Evolutionary conservation across 179 eudicot species (phyloP), one percentile per base, ranked within the genome.

Genomic region (Beta macrorhiza): DNA sequence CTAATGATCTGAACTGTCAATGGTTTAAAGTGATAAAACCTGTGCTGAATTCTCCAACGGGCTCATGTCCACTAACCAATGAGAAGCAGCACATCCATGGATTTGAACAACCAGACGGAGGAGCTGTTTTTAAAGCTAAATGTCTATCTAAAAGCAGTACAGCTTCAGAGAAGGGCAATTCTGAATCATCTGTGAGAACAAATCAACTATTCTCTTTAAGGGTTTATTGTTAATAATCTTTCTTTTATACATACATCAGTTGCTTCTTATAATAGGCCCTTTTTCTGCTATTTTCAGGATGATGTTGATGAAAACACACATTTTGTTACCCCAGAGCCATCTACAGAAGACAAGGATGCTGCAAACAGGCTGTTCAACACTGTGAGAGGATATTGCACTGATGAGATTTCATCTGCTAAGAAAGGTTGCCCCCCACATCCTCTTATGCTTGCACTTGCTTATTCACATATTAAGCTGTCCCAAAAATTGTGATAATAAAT

Each of bases 221-320:
- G 17, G 76, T 20, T 77, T 67, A 73, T 13, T 67, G 74, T 62
- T 53, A 47, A 76, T 73, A n/a, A 29, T 73, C 78, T 57, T 77
- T 19, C 76, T 80, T 80, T 57, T 53, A 78, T 4, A n/a, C 42
- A 56, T 37, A 17, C 68, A 45, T 73, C 72, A 72, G 49, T 78
- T 76, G 72, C 1, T 58, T 76, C 64, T 63, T 72, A 16, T 72
- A 37, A 22, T 32, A 16, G 79, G 71, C 81, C 79, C 51, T 75
- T 87, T 87, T 87, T 88, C 89, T 90, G 86, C 83, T 64, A 68
- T 59, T 61, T 69, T 64, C 81, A 93, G 96, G 89, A 86, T 85
- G 90, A 76, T 78, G 67, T 77, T 69, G 82, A 81, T 22, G 88
- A 84, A 76, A 82, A 86, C 57, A 73, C 84, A 68, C 79, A 75